Conservation (phyloP, 495 filamentous ascomycete species). For the Trichocladium antarcticum region DNA sequence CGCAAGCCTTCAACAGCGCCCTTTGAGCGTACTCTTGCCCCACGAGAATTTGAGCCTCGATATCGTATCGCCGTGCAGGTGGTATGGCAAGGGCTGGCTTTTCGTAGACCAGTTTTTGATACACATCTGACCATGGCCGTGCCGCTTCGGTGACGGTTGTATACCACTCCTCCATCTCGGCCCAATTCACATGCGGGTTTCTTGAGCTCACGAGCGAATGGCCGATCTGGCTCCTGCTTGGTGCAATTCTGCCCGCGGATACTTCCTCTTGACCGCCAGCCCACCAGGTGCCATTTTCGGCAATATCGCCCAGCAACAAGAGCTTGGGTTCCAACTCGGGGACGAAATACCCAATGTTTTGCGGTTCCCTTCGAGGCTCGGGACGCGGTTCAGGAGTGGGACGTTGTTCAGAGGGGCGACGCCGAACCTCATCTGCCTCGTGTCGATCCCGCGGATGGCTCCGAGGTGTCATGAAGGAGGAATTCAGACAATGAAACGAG, state of each 20-base stretch:
- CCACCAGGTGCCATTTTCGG: conserved; percentile 82
- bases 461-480: conserved; percentile 49
- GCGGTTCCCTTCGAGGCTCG: conserved; percentile 22
- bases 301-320: conserved; percentile 65
- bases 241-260: conserved; percentile 25
- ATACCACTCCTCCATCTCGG: conserved; percentile 64
- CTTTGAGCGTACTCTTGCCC: conserved; percentile 57
- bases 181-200: conserved; percentile 69
- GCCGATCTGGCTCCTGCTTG: conserved; percentile 26
- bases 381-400: not conserved
- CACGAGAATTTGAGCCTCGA: conserved; percentile 52
- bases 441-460: conserved; percentile 7
- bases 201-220: conserved; percentile 44
- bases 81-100: conserved; percentile 16
- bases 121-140: conserved; percentile 46
- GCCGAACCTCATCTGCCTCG: conserved; percentile 8
- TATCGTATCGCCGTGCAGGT: conserved; percentile 30
- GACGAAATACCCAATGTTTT: conserved; percentile 26
- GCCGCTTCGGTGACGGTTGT: conserved; percentile 50
- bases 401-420: conserved; percentile 8
- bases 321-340: conserved; percentile 61
- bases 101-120: conserved; percentile 33
- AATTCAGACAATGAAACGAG: conserved; percentile 59
- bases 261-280: conserved; percentile 42
- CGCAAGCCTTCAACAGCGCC: conserved; percentile 68